These are phyloP conservation scores for Populus davidiana DNA, from an alignment of 345 rosid genomes.

Conservation along the genomic window DNA sequence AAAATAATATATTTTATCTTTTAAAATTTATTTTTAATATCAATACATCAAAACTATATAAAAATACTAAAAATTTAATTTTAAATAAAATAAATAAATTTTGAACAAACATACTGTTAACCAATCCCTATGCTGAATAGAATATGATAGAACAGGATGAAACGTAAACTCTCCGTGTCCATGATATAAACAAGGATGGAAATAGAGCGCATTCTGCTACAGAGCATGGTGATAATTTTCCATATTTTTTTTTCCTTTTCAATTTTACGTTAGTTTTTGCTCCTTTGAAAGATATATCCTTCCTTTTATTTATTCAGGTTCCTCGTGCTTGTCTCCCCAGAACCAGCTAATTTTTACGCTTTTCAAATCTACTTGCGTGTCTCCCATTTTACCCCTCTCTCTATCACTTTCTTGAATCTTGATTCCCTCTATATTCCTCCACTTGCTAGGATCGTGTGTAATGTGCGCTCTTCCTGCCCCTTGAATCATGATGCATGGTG, in stretches of 20 bases:
- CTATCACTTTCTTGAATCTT: background rate
- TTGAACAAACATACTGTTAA: too few relatives aligned
- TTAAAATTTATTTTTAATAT: too few relatives aligned
- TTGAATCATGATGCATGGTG: background rate
- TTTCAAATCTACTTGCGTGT: background rate
- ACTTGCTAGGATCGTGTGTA: background rate
- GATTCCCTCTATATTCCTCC: slow-evolving; percentile 19
- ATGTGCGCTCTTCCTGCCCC: background rate
- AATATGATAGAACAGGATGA: too few relatives aligned
- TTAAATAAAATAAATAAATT: too few relatives aligned
- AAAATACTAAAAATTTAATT: too few relatives aligned
- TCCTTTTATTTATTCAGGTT: background rate
- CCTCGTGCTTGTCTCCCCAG: slow-evolving; percentile 8
- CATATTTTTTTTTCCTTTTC: background rate
- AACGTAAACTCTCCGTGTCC: too few relatives aligned
- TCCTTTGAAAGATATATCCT: background rate
- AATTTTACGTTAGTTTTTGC: background rate
- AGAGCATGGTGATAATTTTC: background rate
- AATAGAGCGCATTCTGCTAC: background rate
- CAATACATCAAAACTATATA: too few relatives aligned
- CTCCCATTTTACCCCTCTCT: background rate
- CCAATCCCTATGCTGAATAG: too few relatives aligned
- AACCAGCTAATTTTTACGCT: slow-evolving; percentile 12
- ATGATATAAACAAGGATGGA: background rate
- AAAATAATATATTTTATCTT: too few relatives aligned